Evolutionary conservation across 2,329 filamentous ascomycete species (phyloP).

Genomic region (Fusarium albidum): DNA sequence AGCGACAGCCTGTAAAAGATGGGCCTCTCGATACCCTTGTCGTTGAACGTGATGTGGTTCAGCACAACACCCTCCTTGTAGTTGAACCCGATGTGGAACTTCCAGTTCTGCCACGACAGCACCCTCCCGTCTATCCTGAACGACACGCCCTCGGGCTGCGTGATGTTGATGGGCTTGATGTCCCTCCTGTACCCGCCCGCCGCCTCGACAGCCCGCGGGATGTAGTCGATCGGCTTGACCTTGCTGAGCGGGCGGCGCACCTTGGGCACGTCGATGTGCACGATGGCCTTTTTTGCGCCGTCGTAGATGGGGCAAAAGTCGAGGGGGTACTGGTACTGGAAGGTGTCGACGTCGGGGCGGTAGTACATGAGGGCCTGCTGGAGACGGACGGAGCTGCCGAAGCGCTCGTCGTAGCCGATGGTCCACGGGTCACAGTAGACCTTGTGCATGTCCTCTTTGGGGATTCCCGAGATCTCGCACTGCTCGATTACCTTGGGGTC

Average conservation of each 20-base stretch:
- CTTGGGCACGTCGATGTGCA: constrained; percentile 84
- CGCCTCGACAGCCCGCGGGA: constrained; percentile 74
- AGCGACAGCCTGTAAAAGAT: constrained; percentile 90
- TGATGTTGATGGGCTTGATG: constrained; percentile 87
- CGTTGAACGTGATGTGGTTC: constrained; percentile 89
- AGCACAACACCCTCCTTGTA: constrained; percentile 91
- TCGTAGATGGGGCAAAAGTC: constrained; percentile 96
- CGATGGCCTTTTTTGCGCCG: constrained; percentile 77
- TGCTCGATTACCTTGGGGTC: constrained; percentile 92
- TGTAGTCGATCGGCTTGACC: constrained; percentile 80
- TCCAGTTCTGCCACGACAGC: constrained; percentile 93
- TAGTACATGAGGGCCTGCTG: constrained; percentile 98
- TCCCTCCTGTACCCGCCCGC: constrained; percentile 80
- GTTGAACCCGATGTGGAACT: constrained; percentile 92
- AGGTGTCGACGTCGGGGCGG: constrained; percentile 83
- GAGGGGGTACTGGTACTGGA: constrained; percentile 88
- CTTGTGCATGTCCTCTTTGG: constrained; percentile 87
- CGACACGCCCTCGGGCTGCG: constrained; percentile 87
- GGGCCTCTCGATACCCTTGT: constrained; percentile 78
- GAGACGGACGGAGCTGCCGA: constrained; percentile 78
- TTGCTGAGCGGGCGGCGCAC: constrained; percentile 79
- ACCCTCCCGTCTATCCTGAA: constrained; percentile 77
- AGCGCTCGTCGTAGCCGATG: constrained; percentile 92
- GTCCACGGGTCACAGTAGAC: constrained; percentile 98
- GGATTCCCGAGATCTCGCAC: constrained; percentile 83